Base-by-base conservation (phyloP, 192 early-diverging fungal species). In the Paraglomus brasilianum region DNA sequence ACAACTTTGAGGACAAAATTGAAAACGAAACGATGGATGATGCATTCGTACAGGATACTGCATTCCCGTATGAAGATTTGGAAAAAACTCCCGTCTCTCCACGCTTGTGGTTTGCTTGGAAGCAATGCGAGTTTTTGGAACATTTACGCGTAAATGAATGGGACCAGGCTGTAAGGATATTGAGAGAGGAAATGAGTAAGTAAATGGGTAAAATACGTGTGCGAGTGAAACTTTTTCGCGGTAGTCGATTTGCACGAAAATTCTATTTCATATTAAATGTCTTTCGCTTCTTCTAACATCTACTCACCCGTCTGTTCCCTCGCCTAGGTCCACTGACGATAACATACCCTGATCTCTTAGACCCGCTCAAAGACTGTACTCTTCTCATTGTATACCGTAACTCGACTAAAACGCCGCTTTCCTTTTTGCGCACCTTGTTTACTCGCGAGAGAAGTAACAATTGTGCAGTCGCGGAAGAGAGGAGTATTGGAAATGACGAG, bases 101-200 rank as follows among this genome's bases (percentile, higher is more conserved):
- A 39, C 55, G 40, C 14, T 39, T 57, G 55, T 57, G 40, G 14
- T 57, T 57, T n/a, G 55, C 55, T 24, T 39, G 30, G 13, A 57
- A n/a, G 55, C 55, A 39, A 39, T 57, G 55, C 55, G 55, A 57
- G n/a, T 57, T 57, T n/a, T 11, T 57, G 30, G 55, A 57, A 17
- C 10, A 17, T 38, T 10, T 57, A 13, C 30, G 55, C 5, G 55
- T 39, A 39, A 39, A 39, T 38, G 55, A 57, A 17, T 57, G 55
- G 55, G 55, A 57, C 3, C 14, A 39, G n/a, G 55, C 55, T 57
- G 14, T 57, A 14, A 57, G 30, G 15, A 39, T 11, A 30, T 3
- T 30, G 30, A 30, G 30, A 30, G 30, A 30, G 30, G 30, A 30
- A 30, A 30, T 30, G 30, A 30, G 30, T 30, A 30, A 30, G 30